phyloP scores from a whole-genome alignment of 768 basidiomycete species.

The Nidularia sp. region DNA sequence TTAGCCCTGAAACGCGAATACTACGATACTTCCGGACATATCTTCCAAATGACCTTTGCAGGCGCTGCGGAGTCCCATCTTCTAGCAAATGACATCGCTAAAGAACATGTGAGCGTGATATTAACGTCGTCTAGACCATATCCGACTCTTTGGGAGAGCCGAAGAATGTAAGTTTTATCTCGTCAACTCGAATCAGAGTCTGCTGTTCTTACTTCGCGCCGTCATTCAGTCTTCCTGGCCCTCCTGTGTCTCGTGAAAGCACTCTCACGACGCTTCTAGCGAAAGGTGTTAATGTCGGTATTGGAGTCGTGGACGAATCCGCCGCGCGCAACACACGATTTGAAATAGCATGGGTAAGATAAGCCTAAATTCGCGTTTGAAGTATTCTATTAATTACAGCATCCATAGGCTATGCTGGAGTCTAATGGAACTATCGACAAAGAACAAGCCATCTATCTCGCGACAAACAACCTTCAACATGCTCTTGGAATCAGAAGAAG shows the following conservation, averaged over 20 bases:
- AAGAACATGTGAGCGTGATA: slow-evolving; percentile 68
- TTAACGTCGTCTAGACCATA: slow-evolving; percentile 59
- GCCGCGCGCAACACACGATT: slow-evolving; percentile 67
- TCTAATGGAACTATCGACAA: slow-evolving; percentile 33
- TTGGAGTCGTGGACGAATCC: slow-evolving; percentile 59
- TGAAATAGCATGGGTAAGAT: slow-evolving; percentile 52
- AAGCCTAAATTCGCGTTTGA: neutral
- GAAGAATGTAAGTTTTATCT: slow-evolving; percentile 46
- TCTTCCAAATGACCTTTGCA: slow-evolving; percentile 43
- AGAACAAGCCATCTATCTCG: slow-evolving; percentile 33
- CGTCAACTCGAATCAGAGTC: neutral
- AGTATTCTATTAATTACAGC: neutral
- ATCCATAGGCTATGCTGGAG: slow-evolving; percentile 17
- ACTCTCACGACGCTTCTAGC: slow-evolving; percentile 49
- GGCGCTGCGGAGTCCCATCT: slow-evolving; percentile 62
- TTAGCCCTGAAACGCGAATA: slow-evolving; percentile 56
- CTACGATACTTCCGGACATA: slow-evolving; percentile 27
- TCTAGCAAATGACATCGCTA: slow-evolving; percentile 58
- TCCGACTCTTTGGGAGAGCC: slow-evolving; percentile 61
- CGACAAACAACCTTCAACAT: slow-evolving; percentile 36
- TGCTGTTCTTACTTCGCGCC: neutral
- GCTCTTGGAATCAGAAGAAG: slow-evolving; percentile 28
- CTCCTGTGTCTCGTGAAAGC: slow-evolving; percentile 58
- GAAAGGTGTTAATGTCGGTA: slow-evolving; percentile 59
- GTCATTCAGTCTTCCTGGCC: slow-evolving; percentile 53